Conservation (phyloP, 2,329 filamentous ascomycete species). For the Sporothrix humicola region DNA sequence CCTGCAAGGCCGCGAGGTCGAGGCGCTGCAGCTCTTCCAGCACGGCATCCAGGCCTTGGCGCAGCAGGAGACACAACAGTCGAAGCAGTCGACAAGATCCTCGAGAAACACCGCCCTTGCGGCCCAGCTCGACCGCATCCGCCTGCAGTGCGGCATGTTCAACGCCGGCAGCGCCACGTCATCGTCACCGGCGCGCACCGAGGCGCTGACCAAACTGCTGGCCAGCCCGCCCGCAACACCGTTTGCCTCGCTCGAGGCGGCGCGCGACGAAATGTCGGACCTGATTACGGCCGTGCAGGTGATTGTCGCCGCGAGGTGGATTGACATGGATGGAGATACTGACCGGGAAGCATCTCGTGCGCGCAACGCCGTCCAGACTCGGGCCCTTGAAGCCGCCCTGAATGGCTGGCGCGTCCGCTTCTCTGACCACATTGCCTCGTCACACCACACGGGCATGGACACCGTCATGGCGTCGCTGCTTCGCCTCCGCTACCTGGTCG, state of each 20-base stretch:
- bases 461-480: not conserved
- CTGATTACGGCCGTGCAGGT: not conserved
- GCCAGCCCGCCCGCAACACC: not conserved
- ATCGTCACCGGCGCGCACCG: not conserved
- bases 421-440: not conserved
- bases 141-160: conserved; percentile 22
- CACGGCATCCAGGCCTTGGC: conserved; percentile 14
- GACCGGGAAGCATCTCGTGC: not conserved
- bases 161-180: not conserved
- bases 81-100: not conserved
- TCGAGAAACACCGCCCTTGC: not conserved
- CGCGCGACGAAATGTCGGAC: conserved; percentile 8
- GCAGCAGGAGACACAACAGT: not conserved
- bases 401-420: not conserved
- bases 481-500: conserved; percentile 9
- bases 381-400: not conserved
- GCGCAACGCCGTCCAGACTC: not conserved
- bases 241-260: conserved; percentile 1
- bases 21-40: conserved; percentile 22
- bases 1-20: conserved; percentile 23
- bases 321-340: too few relatives aligned
- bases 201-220: not conserved
- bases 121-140: conserved; percentile 17
- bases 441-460: not conserved
- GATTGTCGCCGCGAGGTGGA: not conserved